phyloP scores from a whole-genome alignment of 371 early-diverging fungal genomes.

The Circinella minor region DNA sequence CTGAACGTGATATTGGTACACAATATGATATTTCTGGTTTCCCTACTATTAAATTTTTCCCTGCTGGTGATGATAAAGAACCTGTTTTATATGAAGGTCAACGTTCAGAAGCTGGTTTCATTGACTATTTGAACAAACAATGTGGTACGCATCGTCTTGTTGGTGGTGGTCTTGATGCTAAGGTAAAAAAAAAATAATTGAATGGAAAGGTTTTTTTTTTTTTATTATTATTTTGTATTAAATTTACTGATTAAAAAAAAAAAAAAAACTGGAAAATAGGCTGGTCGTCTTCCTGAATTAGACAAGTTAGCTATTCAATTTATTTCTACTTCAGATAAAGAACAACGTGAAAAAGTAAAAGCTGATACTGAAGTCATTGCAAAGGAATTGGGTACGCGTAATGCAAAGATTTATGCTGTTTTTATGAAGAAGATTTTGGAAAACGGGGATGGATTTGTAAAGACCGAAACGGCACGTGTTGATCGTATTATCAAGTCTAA shows the following conservation, averaged over 20 bases:
- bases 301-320: conserved; percentile 73
- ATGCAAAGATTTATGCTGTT: conserved; percentile 75
- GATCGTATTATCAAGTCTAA: conserved; percentile 68
- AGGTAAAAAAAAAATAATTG: conserved; percentile 34
- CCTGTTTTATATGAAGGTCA: conserved; percentile 79
- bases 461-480: conserved; percentile 72
- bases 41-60: conserved; percentile 92
- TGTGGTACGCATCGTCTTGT: conserved; percentile 80
- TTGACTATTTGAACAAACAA: conserved; percentile 89
- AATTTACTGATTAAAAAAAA: no score
- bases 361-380: conserved; percentile 42
- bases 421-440: conserved; percentile 74
- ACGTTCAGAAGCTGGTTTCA: conserved; percentile 82
- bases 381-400: conserved; percentile 32
- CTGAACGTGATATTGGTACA: conserved; percentile 53
- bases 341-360: conserved; percentile 40
- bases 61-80: conserved; percentile 64
- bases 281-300: conserved; percentile 76
- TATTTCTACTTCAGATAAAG: conserved; percentile 46
- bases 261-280: conserved; percentile 30
- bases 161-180: conserved; percentile 74
- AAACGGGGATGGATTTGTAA: conserved; percentile 61
- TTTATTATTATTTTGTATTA: no score
- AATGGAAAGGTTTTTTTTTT: no score
- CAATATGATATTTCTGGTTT: conserved; percentile 76